phyloP scores from a whole-genome alignment of 1,139 yeast species.

The Diutina mesorugosa region DNA sequence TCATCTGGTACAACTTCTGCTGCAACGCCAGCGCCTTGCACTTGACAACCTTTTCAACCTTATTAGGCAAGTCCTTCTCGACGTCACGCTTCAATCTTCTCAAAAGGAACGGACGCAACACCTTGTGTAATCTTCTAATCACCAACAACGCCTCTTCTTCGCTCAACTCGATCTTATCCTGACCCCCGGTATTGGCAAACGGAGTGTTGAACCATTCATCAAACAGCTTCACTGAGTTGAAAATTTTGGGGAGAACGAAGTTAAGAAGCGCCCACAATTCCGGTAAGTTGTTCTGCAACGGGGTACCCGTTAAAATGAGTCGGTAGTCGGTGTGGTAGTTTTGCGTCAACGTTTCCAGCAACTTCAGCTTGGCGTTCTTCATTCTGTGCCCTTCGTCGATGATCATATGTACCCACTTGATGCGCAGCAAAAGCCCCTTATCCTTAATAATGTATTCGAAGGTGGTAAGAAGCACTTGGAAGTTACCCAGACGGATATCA shows the following conservation, averaged over 20 bases:
- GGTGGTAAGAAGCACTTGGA: constrained; percentile 67
- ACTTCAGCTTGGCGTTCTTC: constrained; percentile 68
- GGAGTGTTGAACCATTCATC: constrained; percentile 87
- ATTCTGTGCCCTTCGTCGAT: constrained; percentile 87
- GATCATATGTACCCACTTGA: constrained; percentile 76
- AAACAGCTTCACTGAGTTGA: constrained; percentile 74
- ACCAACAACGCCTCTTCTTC: constrained; percentile 93
- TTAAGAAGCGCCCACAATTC: constrained; percentile 77
- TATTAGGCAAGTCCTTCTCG: constrained; percentile 90
- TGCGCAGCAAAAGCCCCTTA: constrained; percentile 49
- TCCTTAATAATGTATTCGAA: constrained; percentile 73
- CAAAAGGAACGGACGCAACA: constrained; percentile 82
- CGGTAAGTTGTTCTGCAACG: constrained; percentile 73
- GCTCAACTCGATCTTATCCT: constrained; percentile 63
- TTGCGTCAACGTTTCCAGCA: constrained; percentile 60
- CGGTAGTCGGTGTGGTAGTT: constrained; percentile 65
- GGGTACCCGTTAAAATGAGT: constrained; percentile 78
- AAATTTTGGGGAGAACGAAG: constrained; percentile 68
- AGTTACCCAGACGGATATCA: constrained; percentile 51
- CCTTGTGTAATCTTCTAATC: constrained; percentile 92
- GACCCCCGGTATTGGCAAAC: constrained; percentile 71
- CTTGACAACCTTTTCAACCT: constrained; percentile 88
- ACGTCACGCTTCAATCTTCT: constrained; percentile 96
- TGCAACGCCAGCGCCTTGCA: constrained; percentile 91
- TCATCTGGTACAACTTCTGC: constrained; percentile 62